Base-by-base conservation (phyloP, 1,284 basidiomycete genomes). In the Sutorius eximius region DNA sequence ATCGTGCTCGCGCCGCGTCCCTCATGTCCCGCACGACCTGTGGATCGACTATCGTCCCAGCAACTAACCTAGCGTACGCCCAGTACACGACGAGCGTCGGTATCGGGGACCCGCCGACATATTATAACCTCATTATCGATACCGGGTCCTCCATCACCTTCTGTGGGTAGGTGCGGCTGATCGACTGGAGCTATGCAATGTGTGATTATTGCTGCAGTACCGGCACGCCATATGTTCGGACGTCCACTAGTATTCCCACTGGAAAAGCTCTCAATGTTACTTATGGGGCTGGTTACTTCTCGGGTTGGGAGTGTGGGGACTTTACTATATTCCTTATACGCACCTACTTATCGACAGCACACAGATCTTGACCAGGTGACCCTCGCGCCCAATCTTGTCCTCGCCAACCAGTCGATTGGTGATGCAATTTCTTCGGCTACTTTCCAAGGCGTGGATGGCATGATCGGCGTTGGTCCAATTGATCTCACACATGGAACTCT, bases 111-210 rank as follows among this genome's bases (percentile, higher is more conserved):
- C 66, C 66, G 18, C 49, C 60, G 2, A 63, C 58, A 13, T 55
- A 61, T 44, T 69, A 68, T 44, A 58, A 59, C 29, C 53, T 71
- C 3, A 16, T 65, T 7, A 40, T 71, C 1, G 71, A 72, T 41
- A 72, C 72, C 2, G 71, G 70, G 2, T 73, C 69, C 13, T 67
- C 69, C 43, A 73, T 71, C 49, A 71, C 64, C 1, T 72, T 63
- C 46, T 63, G 67, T 36, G 72, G 66, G 70, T 68, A 34, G 49
- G 68, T 56, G 3, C 18, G n/a, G 2, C n/a, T 18, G 27, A 9
- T 59, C 3, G 24, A 22, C 45, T 13, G 24, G 22, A 18, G 13
- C 22, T 8, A 15, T 30, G 18, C 18, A 11, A 9, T 11, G 16
- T 40, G 36, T 3, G 1, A 52, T 44, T 41, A 27, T 2, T 42